Base-by-base conservation (phyloP, 257 asterid species). In the Coffea canephora region DNA sequence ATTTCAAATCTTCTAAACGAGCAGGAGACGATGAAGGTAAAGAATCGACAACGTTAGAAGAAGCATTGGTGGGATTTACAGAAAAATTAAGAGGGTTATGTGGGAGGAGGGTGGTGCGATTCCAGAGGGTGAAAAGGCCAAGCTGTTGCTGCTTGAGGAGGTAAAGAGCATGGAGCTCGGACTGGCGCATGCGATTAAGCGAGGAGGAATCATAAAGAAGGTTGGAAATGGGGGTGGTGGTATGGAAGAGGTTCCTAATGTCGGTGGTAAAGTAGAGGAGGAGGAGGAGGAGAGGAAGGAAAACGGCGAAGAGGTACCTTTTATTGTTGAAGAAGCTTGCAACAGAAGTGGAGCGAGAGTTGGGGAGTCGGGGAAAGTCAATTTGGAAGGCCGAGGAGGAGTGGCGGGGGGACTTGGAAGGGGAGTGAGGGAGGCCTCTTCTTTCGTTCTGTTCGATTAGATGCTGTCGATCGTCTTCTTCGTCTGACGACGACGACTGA, bases 401-500 rank as follows among this genome's bases (percentile, higher is more conserved):
- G 18, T 65, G 80, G 71, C 41, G 64, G 0, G 79, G 75, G 36
- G 92, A 86, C 80, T 91, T 88, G 0, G 84, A 77, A 52, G 46
- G 31, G 66, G 66, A 59, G 69, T 87, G 82, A 73, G 87, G 84
- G 80, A 77, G 84, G 80, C 77, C 73, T 76, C 89, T 77, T 69
- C 78, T 54, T 14, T 87, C 92, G 75, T 90, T 89, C 73, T 91
- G 92, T 18, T 89, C 82, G 80, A 96, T 87, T 75, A 96, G 92
- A 74, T 86, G 86, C 75, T 80, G 89, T 7, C 82, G 96, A 80
- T 96, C 98, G 73, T 90, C 98, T 87, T 96, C 98, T 59, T 96
- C 96, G 76, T 96, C 98, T 13, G 97, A 90, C 41, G 86, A 90
- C 41, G 86, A 87, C 45, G 90, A 83, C 59, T 74, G 86, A 19